Conservation (phyloP, 805 yeast genomes). For the Tetrapisispora pingtungensis region DNA sequence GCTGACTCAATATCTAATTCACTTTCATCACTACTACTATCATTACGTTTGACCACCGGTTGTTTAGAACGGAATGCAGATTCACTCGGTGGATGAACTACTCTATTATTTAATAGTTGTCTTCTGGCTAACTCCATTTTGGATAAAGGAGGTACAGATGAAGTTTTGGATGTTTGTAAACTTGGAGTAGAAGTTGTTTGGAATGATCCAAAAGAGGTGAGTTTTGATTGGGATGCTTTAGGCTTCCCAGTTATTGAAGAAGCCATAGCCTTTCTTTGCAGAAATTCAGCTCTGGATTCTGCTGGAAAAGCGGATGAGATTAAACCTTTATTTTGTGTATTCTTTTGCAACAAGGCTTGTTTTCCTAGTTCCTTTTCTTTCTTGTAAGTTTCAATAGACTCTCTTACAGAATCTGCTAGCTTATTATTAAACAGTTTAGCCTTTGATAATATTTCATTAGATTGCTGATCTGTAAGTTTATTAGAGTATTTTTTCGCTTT, state of each 20-base stretch:
- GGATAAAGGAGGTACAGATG: conserved; percentile 24
- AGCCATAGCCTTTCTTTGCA: conserved; percentile 25
- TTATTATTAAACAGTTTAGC: conserved; percentile 47
- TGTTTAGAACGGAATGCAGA: conserved; percentile 39
- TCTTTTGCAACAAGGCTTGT: conserved; percentile 4
- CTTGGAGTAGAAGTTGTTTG: conserved; percentile 18
- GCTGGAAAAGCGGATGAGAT: conserved; percentile 4
- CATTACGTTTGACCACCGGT: conserved; percentile 13
- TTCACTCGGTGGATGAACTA: conserved; percentile 39
- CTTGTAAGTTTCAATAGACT: conserved; percentile 33
- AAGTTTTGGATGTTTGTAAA: conserved; percentile 14
- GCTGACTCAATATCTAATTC: conserved; percentile 33
- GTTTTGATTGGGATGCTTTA: conserved; percentile 27
- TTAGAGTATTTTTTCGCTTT: conserved; percentile 60
- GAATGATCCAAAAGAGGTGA: conserved; percentile 32
- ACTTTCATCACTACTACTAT: conserved; percentile 31
- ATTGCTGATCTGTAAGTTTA: conserved; percentile 58
- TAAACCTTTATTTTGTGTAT: conserved; percentile 5
- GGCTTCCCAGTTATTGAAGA: conserved; percentile 25
- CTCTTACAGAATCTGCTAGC: conserved; percentile 43
- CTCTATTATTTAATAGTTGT: conserved; percentile 23
- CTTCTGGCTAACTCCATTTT: conserved; percentile 33
- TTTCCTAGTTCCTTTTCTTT: conserved; percentile 21
- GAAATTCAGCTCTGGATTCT: conserved; percentile 26
- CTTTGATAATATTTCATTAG: conserved; percentile 49